A percentile compares a stretch with the other conserved stretches of the same genome.
Evolutionary conservation across 345 rosid species (phyloP).

Genomic region (Cardamine resedifolia): DNA sequence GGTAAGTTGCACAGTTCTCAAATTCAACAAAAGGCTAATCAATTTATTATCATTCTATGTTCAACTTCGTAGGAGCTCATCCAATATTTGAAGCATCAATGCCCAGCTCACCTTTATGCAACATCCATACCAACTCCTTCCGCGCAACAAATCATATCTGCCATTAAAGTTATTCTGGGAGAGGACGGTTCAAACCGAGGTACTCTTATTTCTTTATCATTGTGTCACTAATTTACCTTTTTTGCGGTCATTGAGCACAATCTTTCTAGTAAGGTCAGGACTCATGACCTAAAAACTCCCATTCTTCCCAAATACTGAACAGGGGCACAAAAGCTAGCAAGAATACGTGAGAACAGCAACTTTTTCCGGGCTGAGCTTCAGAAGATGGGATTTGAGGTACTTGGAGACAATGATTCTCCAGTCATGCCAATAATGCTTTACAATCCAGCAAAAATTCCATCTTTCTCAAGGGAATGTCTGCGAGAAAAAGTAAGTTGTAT

Average conservation of each 20-base stretch:
- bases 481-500: conserved; percentile 55
- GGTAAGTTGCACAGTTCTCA: neutral
- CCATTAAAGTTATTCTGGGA: conserved; percentile 81
- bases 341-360: conserved; percentile 90
- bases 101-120: conserved; percentile 92
- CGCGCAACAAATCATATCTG: conserved; percentile 79
- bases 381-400: conserved; percentile 97
- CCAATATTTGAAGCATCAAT: conserved; percentile 61
- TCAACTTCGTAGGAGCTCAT: conserved; percentile 57
- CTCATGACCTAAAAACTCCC: neutral
- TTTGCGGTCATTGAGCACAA: neutral
- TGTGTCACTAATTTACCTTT: neutral
- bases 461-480: conserved; percentile 86
- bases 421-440: conserved; percentile 96
- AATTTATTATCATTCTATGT: neutral
- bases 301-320: neutral
- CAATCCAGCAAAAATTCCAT: conserved; percentile 93
- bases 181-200: conserved; percentile 95
- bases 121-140: conserved; percentile 93
- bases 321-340: conserved; percentile 89
- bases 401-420: conserved; percentile 94
- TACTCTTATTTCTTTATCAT: neutral
- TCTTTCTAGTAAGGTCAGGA: neutral
- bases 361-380: conserved; percentile 85
- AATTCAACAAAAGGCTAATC: conserved; percentile 1